Percentiles rank a stretch among this genome's conserved stretches.
phyloP scores from a whole-genome alignment of 768 basidiomycete species.

The Leccinum imitatum region DNA sequence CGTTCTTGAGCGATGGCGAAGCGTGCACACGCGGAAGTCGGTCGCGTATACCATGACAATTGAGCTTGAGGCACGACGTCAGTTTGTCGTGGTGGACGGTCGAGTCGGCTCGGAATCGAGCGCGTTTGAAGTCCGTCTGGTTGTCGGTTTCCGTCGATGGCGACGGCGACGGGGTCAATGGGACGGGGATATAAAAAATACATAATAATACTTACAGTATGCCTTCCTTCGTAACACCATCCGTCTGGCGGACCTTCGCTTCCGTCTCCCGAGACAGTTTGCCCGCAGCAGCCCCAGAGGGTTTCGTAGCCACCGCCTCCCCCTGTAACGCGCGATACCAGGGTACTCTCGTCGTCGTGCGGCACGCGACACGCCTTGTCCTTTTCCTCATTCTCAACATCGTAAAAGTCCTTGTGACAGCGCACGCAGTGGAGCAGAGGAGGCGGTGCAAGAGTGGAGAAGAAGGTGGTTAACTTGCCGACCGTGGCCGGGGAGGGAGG shows the following conservation, averaged over 20 bases:
- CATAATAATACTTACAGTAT: constrained; percentile 47
- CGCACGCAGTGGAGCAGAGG: constrained; percentile 71
- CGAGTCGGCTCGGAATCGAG: constrained; percentile 77
- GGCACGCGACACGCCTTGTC: constrained; percentile 67
- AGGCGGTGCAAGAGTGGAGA: constrained; percentile 60
- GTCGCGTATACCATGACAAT: constrained; percentile 49
- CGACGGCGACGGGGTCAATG: not conserved
- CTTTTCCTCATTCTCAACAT: constrained; percentile 61
- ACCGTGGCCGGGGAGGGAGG: constrained; percentile 40
- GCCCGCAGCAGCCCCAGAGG: constrained; percentile 72
- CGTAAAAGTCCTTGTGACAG: constrained; percentile 69
- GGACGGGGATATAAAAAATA: not conserved
- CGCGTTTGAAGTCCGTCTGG: constrained; percentile 72
- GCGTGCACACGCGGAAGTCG: constrained; percentile 10
- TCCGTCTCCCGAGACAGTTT: constrained; percentile 71
- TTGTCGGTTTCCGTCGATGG: not conserved
- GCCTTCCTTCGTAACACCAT: constrained; percentile 84
- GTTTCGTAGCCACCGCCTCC: constrained; percentile 45
- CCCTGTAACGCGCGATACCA: constrained; percentile 59
- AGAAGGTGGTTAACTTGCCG: constrained; percentile 54
- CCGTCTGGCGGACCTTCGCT: constrained; percentile 84
- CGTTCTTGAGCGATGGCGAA: constrained; percentile 7
- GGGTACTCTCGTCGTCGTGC: constrained; percentile 80
- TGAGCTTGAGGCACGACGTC: constrained; percentile 51
- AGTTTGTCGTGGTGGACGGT: constrained; percentile 66